Evolutionary conservation across 495 filamentous ascomycete species (phyloP), one percentile per base, ranked within the genome.

Genomic region (Viridothelium virens): DNA sequence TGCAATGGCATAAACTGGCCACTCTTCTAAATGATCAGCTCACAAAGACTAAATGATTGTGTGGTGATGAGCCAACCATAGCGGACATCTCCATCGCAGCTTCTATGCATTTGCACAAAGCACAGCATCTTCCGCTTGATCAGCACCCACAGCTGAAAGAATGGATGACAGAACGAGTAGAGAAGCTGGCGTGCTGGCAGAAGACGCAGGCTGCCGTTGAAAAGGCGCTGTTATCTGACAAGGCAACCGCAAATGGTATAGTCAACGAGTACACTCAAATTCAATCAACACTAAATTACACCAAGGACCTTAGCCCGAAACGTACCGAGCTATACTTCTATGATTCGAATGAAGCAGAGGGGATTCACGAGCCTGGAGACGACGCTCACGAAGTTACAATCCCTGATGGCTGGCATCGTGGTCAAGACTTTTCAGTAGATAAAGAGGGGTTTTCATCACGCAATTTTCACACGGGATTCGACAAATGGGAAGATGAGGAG

Each of bases 311-410:
- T 33, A n/a, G n/a, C 25, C 63, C 64, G 44, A 53, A 56, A 16
- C 68, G 73, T 14, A 75, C 74, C 12, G 74, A 76, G 61, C 66
- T 74, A 2, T 77, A 74, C 65, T 75, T 75, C 66, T 77, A 77
- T 66, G 71, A 73, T 12, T 63, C 46, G 14, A 71, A 74, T 2
- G 62, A 65, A 59, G 65, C 70, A 2, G 68, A 74, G 38, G 70
- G 65, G 25, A 69, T 75, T 46, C 72, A 75, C 48, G 70, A 71
- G 56, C 74, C 74, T 14, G 74, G 74, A 31, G 72, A 77, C 56
- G 74, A 74, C 68, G 67, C 70, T 7, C 67, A 71, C 38, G 66
- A 71, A 38, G 65, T 74, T 62, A 34, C 65, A 11, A 48, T 75
- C 2, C 53, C 56, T 39, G 65, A 77, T 66, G 74, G 70, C 25